A percentile compares a stretch with the other conserved stretches of the same genome.
Evolutionary conservation across 2,329 filamentous ascomycete species (phyloP).

Genomic region (Penicillium brevicompactum): DNA sequence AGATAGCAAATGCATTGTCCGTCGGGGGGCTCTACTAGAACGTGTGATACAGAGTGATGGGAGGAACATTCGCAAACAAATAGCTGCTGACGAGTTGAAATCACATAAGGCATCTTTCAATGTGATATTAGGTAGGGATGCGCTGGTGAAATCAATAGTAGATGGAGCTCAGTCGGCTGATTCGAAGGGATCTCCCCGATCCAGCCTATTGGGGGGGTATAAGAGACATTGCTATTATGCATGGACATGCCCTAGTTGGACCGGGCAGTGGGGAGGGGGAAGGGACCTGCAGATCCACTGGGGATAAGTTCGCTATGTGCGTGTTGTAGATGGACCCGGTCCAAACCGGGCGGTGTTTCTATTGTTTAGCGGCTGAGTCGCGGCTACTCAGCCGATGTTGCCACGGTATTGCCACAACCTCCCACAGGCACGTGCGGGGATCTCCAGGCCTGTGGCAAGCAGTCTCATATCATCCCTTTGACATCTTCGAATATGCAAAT

Average conservation of each 20-base stretch:
- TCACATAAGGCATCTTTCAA: not conserved
- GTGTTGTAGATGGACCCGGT: not conserved
- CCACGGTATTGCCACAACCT: not conserved
- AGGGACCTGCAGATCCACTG: not conserved
- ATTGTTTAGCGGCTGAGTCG: not conserved
- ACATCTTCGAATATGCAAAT: not conserved
- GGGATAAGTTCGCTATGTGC: not conserved
- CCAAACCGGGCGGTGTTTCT: not conserved
- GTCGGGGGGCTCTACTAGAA: not conserved
- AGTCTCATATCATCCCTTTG: not conserved
- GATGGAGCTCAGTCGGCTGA: not conserved
- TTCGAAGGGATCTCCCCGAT: not conserved
- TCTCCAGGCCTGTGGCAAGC: not conserved
- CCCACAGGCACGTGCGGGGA: not conserved
- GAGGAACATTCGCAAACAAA: not conserved
- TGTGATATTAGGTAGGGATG: not conserved
- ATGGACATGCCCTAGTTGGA: conserved; percentile 2
- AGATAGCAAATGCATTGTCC: not conserved
- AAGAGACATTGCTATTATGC: conserved; percentile 1
- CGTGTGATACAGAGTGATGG: conserved; percentile 9
- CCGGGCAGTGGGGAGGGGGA: not conserved
- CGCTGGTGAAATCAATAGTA: not conserved
- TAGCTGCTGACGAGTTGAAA: not conserved
- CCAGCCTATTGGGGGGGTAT: not conserved
- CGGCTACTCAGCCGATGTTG: not conserved